These are phyloP conservation scores for Blastobotrys mokoenaii DNA, from an alignment of 805 yeast genomes.

Conservation along the genomic window DNA sequence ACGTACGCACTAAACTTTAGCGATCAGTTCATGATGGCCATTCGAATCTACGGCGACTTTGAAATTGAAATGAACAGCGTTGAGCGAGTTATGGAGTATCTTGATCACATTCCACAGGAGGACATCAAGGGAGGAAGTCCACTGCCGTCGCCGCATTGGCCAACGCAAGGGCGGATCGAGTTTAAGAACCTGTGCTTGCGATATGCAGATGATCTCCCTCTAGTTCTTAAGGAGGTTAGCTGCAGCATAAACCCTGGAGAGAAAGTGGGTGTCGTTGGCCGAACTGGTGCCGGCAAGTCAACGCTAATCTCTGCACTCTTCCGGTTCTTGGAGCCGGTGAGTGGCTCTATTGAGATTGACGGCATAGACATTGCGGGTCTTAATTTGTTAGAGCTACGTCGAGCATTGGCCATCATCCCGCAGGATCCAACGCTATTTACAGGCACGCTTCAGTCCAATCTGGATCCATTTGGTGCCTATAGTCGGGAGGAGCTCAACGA, in stretches of 20 bases:
- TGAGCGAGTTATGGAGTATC: slow-evolving; percentile 85
- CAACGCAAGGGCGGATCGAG: slow-evolving; percentile 66
- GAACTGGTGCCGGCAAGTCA: slow-evolving; percentile 98
- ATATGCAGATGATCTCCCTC: slow-evolving; percentile 78
- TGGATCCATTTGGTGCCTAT: slow-evolving; percentile 58
- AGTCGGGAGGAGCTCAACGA: slow-evolving; percentile 41
- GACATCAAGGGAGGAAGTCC: slow-evolving; percentile 51
- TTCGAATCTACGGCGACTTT: slow-evolving; percentile 76
- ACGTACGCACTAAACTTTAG: slow-evolving; percentile 86
- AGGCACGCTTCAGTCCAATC: slow-evolving; percentile 58
- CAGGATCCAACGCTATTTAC: slow-evolving; percentile 73
- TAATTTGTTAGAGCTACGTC: slow-evolving; percentile 55
- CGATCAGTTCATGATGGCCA: slow-evolving; percentile 83
- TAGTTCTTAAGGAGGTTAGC: slow-evolving; percentile 76
- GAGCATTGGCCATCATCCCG: slow-evolving; percentile 61
- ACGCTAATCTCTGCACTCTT: slow-evolving; percentile 91
- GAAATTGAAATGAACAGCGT: slow-evolving; percentile 96
- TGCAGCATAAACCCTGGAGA: slow-evolving; percentile 68
- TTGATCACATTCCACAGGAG: slow-evolving; percentile 73
- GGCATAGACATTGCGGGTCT: slow-evolving; percentile 51
- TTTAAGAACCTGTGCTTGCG: slow-evolving; percentile 71
- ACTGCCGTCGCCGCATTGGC: slow-evolving; percentile 61
- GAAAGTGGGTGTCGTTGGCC: slow-evolving; percentile 91
- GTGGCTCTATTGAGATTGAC: slow-evolving; percentile 54
- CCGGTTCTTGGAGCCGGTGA: slow-evolving; percentile 43